Conservation (phyloP, 345 rosid species). For the Hypericum perforatum region DNA sequence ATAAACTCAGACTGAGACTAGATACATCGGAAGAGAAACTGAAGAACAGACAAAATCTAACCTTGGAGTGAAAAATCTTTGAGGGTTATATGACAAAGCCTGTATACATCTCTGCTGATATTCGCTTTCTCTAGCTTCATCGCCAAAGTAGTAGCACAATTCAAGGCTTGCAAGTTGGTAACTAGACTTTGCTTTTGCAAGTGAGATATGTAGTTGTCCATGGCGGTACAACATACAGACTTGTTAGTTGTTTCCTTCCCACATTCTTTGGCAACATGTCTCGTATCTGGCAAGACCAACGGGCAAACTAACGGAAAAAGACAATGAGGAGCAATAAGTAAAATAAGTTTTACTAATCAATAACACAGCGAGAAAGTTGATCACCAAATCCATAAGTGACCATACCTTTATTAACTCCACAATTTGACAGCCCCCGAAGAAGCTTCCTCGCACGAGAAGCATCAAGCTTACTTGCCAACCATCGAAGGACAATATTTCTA, state of each 20-base stretch:
- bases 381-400: slow-evolving; percentile 4
- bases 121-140: slow-evolving; percentile 54
- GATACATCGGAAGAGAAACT: background rate
- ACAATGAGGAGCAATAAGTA: background rate
- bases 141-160: slow-evolving; percentile 72
- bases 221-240: slow-evolving; percentile 60
- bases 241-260: slow-evolving; percentile 40
- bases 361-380: background rate
- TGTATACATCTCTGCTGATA: slow-evolving; percentile 57
- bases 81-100: slow-evolving; percentile 74
- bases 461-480: slow-evolving; percentile 75
- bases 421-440: slow-evolving; percentile 74
- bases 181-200: slow-evolving; percentile 87
- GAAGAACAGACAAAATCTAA: slow-evolving; percentile 11
- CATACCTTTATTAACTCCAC: slow-evolving; percentile 79
- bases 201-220: slow-evolving; percentile 82
- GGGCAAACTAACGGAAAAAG: slow-evolving; percentile 64
- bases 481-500: slow-evolving; percentile 59
- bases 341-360: slow-evolving; percentile 1
- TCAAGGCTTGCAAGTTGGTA: slow-evolving; percentile 90
- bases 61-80: slow-evolving; percentile 99
- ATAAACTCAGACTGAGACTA: background rate
- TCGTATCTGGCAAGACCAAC: slow-evolving; percentile 67
- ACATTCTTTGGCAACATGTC: slow-evolving; percentile 54
- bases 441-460: slow-evolving; percentile 55